Base-by-base conservation (phyloP, 2,329 filamentous ascomycete genomes). In the Sarocladium oryzae region DNA sequence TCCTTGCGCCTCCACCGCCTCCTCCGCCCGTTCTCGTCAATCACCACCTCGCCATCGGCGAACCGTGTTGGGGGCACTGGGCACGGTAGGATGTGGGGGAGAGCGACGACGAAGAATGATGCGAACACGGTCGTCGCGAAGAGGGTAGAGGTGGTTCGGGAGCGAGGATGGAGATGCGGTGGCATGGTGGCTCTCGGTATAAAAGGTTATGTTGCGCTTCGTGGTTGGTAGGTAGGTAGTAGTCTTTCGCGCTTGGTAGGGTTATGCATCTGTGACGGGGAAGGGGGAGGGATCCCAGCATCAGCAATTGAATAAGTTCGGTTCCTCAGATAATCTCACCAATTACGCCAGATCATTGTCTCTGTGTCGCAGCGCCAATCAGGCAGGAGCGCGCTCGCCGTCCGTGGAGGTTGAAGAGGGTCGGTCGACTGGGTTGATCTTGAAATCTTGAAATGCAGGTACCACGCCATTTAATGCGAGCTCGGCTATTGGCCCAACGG, bases 61-160 rank as follows among this genome's bases (percentile, higher is more conserved):
- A 86, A 85, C 30, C 84, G 81, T 28, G 81, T 74, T 57, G 88
- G 79, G 2, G 88, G 88, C 41, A 89, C 88, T 1, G 93, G 93
- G 65, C 93, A 99, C 1, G 93, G 93, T 16, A 99, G 80, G 26
- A 95, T 65, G 67, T 99, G 93, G 20, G 93, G 93, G 40, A 96
- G 76, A 26, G 82, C 89, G 50, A 99, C 93, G 55, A 99, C 91
- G 56, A 96, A 79, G 68, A 99, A 96, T 59, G 88, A 93, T 28
- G 90, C 84, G 56, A 88, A 78, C 51, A 97, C 80, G 1, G 92
- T 97, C n/a, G 87, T 89, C 49, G 89, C 90, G 73, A 99, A 99
- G 54, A 99, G 85, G 41, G 90, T 93, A 52, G 88, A 91, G 60
- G 93, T 99, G 73, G 89, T 88, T 61, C 89, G 85, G 59, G 92